These are phyloP conservation scores for Anethum foeniculum DNA, from an alignment of 140 eudicot species.

Conservation along the genomic window DNA sequence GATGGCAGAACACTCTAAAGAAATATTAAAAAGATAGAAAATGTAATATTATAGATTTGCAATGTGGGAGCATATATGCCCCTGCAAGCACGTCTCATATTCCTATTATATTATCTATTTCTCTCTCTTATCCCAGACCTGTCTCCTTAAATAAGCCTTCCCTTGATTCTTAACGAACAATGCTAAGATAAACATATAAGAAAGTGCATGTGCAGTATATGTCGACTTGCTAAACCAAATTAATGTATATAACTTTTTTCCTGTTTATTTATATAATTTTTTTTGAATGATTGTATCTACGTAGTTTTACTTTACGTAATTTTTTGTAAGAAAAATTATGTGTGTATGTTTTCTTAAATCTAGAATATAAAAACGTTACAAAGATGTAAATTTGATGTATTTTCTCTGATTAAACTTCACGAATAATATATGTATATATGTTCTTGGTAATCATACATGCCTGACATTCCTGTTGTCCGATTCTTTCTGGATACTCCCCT, in stretches of 20 bases:
- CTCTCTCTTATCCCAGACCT: too few species aligned
- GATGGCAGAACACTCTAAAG: background rate
- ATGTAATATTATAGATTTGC: background rate
- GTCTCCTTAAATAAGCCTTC: background rate
- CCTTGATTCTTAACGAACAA: background rate
- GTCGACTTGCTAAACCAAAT: background rate
- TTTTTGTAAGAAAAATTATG: background rate
- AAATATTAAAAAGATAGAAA: too few species aligned
- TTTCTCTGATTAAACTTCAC: too few species aligned
- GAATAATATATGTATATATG: background rate
- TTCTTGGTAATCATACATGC: constrained; percentile 24
- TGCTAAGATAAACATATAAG: background rate
- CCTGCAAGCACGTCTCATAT: background rate
- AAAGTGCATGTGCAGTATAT: background rate
- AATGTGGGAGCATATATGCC: too few species aligned
- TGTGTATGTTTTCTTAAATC: background rate
- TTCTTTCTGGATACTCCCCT: constrained; percentile 95
- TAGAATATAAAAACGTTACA: background rate
- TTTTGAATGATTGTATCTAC: background rate
- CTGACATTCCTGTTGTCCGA: constrained; percentile 97
- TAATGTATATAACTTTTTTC: too few species aligned
- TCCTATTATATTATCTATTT: too few species aligned
- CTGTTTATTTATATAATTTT: too few species aligned
- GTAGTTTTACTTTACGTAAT: background rate
- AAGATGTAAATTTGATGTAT: background rate